Evolutionary conservation across 2,329 filamentous ascomycete genomes (phyloP).

Genomic region (Mollisia scopiformis): DNA sequence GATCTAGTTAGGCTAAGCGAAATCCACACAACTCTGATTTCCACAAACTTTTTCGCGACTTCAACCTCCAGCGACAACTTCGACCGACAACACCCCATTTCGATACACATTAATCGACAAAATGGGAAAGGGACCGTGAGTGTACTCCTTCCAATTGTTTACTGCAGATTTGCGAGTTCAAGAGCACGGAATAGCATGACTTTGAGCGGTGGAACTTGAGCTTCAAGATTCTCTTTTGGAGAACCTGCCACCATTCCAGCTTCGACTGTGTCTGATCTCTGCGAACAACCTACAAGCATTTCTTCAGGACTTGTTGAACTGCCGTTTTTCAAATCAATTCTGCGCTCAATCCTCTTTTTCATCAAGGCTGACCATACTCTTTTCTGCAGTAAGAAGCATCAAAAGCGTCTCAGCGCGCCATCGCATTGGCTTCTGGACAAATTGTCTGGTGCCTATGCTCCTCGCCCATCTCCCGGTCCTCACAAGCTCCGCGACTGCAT

Average conservation of each 20-base stretch:
- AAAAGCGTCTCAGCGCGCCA: constrained; percentile 99
- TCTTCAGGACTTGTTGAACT: not conserved
- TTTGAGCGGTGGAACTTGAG: not conserved
- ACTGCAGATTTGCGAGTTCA: not conserved
- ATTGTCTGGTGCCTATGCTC: constrained; percentile 87
- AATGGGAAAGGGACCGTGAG: not conserved
- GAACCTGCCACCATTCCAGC: not conserved
- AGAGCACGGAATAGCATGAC: not conserved
- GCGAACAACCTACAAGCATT: not conserved
- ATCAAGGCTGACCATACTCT: constrained; percentile 22
- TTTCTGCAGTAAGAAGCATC: constrained; percentile 89
- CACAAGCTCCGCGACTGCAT: constrained; percentile 99
- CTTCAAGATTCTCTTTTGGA: not conserved
- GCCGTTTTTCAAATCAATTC: not conserved
- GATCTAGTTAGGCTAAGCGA: not conserved
- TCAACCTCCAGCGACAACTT: constrained; percentile 9
- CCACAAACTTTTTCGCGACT: not conserved
- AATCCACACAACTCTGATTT: not conserved
- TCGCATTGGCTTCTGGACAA: constrained; percentile 99
- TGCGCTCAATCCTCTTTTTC: not conserved
- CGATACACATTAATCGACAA: not conserved
- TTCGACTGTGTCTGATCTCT: not conserved
- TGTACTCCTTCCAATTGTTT: not conserved
- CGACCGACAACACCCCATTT: not conserved
- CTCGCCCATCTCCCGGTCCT: constrained; percentile 78